These are phyloP conservation scores for Eucalyptus erythrocorys DNA, from an alignment of 345 rosid genomes.

Conservation along the genomic window DNA sequence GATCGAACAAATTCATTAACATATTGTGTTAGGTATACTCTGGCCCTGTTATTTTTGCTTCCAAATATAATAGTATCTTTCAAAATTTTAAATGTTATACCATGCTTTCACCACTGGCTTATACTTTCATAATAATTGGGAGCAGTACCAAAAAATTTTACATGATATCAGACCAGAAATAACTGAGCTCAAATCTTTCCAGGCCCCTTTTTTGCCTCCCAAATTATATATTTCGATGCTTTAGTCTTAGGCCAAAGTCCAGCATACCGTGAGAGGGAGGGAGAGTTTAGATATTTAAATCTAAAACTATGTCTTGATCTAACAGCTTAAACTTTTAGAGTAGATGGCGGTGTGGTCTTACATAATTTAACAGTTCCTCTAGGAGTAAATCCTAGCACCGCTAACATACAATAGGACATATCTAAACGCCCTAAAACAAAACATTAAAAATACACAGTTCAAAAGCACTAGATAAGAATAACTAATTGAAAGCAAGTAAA, in stretches of 20 bases:
- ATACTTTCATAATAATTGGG: neutral
- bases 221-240: neutral
- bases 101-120: neutral
- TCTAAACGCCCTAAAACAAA: neutral
- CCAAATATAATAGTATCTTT: neutral
- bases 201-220: neutral
- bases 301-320: neutral
- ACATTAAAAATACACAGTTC: neutral
- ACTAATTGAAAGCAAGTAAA: neutral
- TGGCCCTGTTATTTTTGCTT: neutral
- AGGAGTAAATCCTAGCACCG: neutral
- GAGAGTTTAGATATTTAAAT: neutral
- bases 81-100: neutral
- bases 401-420: neutral
- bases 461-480: neutral
- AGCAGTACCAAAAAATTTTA: neutral
- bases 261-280: neutral
- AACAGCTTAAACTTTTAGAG: neutral
- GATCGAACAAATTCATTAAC: neutral
- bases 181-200: neutral
- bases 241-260: neutral
- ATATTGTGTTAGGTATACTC: neutral
- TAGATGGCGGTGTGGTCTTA: neutral
- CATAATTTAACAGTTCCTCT: neutral
- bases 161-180: neutral